Base-by-base conservation (phyloP, 257 asterid species). In the Leptodermis oblonga region DNA sequence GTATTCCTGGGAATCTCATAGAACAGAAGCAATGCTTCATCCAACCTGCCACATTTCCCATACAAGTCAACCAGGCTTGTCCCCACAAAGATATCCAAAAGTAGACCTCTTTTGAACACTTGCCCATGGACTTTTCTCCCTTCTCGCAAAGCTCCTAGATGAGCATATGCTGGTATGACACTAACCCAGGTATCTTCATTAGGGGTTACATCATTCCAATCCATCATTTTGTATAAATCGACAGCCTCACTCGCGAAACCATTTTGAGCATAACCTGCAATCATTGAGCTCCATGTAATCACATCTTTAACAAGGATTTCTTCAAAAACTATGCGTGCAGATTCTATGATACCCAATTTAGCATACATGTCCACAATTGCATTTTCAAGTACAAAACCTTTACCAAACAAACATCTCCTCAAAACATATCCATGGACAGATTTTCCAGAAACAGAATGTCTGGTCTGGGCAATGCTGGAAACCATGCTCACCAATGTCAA, bases 351-450 rank as follows among this genome's bases (percentile, higher is more conserved):
- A 71, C 97, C 96, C 79, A 86, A 70, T 77, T 92, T 92, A 46
- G 90, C 90, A 81, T 92, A 92, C 97, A 92, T 92, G 79, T 92
- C 96, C 25, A 87, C 85, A 46, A 92, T 78, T 39, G 87, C 85
- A 83, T 92, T 92, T 74, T 92, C 95, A 41, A 89, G 76, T 39
- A 71, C 67, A 68, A 82, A n/a, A 15, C 65, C 82, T 59, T 80
- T 76, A 17, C 45, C 51, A 63, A 87, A 80, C 97, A 90, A 89
- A 67, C 70, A 78, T 74, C 88, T 87, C 75, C 95, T 83, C 15
- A 69, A 53, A 45, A 83, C 72, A 65, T 74, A 87, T 15, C 89
- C 95, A 82, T 92, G 97, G 53, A 86, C 69, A 41, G 90, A 81
- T 83, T 79, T 86, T 80, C 85, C 73, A 48, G 79, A 62, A 52